These are phyloP conservation scores for Eucalyptus camaldulensis DNA, from an alignment of 345 rosid species.

Conservation along the genomic window DNA sequence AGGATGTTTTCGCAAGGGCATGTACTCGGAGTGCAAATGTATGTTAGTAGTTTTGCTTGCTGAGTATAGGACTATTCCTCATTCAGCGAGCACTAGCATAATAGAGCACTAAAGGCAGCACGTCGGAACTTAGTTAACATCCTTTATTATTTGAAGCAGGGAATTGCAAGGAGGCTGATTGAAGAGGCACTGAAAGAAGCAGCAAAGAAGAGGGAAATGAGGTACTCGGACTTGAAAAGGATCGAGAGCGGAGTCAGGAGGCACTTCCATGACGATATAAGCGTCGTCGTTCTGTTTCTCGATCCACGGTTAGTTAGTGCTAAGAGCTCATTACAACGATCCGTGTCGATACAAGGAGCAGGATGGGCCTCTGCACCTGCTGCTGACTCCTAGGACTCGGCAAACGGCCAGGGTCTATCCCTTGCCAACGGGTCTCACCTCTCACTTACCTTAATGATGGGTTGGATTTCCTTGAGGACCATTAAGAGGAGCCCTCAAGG, in stretches of 20 bases:
- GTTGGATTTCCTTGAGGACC: not conserved
- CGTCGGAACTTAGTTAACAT: not conserved
- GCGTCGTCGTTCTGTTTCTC: slow-evolving; percentile 39
- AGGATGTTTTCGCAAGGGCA: not conserved
- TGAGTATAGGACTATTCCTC: not conserved
- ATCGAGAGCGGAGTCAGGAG: slow-evolving; percentile 55
- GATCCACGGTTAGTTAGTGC: not conserved
- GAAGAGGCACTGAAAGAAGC: slow-evolving; percentile 61
- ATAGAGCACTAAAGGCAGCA: not conserved
- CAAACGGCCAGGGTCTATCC: not conserved
- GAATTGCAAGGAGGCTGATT: slow-evolving; percentile 57
- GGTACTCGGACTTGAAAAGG: slow-evolving; percentile 59
- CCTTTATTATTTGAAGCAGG: slow-evolving; percentile 19
- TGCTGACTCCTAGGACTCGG: not conserved
- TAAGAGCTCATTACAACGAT: not conserved
- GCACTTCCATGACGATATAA: slow-evolving; percentile 73
- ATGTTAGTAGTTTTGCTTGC: not conserved
- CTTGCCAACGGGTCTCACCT: not conserved
- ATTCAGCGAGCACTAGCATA: not conserved
- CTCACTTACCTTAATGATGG: not conserved
- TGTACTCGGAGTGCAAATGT: not conserved
- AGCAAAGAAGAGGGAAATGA: slow-evolving; percentile 81
- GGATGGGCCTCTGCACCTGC: not conserved
- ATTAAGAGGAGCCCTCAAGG: not conserved
- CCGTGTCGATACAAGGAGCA: slow-evolving; percentile 48